Percentiles rank a stretch among this genome's conserved stretches.
Evolutionary conservation across 179 eudicot species (phyloP).

Genomic region (Dionaea muscipula): DNA sequence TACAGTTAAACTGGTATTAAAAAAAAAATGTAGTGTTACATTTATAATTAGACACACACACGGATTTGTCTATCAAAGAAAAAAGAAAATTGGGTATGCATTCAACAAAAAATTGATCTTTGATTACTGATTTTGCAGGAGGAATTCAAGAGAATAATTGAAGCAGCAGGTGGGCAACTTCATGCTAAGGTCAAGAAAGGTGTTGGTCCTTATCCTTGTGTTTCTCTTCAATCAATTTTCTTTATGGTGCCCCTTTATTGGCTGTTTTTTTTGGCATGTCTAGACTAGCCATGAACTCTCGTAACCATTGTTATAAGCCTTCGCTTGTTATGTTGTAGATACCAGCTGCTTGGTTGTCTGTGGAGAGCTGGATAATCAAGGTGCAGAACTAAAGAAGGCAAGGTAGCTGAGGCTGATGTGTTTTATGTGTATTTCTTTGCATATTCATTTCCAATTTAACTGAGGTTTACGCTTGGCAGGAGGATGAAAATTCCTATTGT

Average conservation of each 20-base stretch:
- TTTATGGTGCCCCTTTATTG: too few relatives aligned
- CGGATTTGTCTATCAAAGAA: too few relatives aligned
- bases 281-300: neutral
- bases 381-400: slow-evolving; percentile 75
- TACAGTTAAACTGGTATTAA: neutral
- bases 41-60: too few relatives aligned
- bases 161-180: slow-evolving; percentile 64
- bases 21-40: too few relatives aligned
- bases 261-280: too few relatives aligned
- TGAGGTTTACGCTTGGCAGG: slow-evolving; percentile 32
- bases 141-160: slow-evolving; percentile 56
- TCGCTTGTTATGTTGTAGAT: slow-evolving; percentile 33
- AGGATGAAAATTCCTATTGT: slow-evolving; percentile 86
- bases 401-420: slow-evolving; percentile 30
- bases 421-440: neutral
- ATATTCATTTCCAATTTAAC: neutral
- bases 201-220: too few relatives aligned
- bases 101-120: too few relatives aligned
- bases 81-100: too few relatives aligned
- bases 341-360: slow-evolving; percentile 80
- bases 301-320: neutral
- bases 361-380: slow-evolving; percentile 35
- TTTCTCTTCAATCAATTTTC: too few relatives aligned
- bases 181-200: slow-evolving; percentile 80
- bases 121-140: slow-evolving; percentile 28